A percentile compares a stretch with the other conserved stretches of the same genome.
phyloP scores from a whole-genome alignment of 768 basidiomycete genomes.

The Lanmaoa rubissima region DNA sequence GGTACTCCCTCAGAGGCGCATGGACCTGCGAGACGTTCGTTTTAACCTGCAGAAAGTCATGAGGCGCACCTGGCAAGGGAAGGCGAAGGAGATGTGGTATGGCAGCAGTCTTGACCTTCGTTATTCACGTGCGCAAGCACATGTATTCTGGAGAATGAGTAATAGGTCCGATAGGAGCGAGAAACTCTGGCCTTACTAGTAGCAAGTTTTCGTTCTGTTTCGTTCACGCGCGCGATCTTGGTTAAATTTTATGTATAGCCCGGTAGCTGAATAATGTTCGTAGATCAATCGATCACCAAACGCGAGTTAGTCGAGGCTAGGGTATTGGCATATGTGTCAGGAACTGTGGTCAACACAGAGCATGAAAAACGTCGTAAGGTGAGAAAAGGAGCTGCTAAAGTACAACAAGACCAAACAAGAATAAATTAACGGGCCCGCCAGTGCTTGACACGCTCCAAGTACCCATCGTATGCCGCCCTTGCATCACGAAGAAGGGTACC shows the following conservation, averaged over 20 bases:
- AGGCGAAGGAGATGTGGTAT: too few species aligned
- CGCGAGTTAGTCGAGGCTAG: neutral
- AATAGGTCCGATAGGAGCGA: neutral
- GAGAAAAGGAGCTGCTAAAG: too few species aligned
- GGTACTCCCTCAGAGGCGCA: neutral
- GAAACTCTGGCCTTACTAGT: neutral
- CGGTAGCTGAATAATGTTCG: neutral
- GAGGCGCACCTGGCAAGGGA: neutral
- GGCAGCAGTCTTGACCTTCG: neutral
- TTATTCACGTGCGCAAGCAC: neutral
- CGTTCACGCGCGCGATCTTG: neutral
- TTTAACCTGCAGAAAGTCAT: constrained; percentile 13
- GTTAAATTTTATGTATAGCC: neutral
- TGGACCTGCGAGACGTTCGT: constrained; percentile 23
- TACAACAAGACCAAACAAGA: neutral
- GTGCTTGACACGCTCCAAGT: neutral
- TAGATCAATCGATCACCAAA: too few species aligned
- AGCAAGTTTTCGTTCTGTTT: neutral
- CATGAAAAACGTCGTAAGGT: too few species aligned
- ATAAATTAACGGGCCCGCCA: neutral
- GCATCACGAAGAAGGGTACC: constrained; percentile 20
- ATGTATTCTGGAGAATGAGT: neutral
- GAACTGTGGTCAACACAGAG: neutral
- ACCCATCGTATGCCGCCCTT: constrained; percentile 8
- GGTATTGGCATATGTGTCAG: neutral